Percentiles rank a stretch among this genome's conserved stretches.
phyloP scores from a whole-genome alignment of 805 yeast species.

The Lachancea fermentati region DNA sequence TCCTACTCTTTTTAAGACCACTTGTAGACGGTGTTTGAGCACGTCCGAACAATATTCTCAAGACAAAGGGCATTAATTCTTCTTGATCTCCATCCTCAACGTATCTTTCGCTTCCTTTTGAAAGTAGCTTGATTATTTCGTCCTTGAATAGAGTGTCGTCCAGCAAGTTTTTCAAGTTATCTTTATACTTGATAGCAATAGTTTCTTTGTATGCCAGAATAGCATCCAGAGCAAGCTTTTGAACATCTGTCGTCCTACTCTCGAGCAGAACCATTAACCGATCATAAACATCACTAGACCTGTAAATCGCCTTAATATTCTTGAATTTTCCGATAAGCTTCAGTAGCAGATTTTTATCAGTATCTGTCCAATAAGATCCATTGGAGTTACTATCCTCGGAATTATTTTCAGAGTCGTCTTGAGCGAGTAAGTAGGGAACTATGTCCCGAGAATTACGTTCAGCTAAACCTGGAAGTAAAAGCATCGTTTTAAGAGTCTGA shows the following conservation, averaged over 20 bases:
- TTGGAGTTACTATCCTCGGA: constrained; percentile 2
- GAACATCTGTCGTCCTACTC: constrained; percentile 55
- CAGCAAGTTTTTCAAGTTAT: constrained; percentile 63
- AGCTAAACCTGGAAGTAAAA: constrained; percentile 57
- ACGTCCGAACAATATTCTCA: constrained; percentile 80
- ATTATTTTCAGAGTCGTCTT: constrained; percentile 16
- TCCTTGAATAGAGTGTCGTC: constrained; percentile 85
- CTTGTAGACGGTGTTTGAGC: constrained; percentile 65
- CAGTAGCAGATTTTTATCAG: constrained; percentile 54
- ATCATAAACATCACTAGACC: constrained; percentile 47
- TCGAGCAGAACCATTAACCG: constrained; percentile 54
- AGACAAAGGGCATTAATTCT: constrained; percentile 60
- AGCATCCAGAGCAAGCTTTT: constrained; percentile 66
- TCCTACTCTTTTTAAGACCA: constrained; percentile 67
- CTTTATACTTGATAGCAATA: constrained; percentile 60
- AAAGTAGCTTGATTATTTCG: constrained; percentile 62
- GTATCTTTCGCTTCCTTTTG: constrained; percentile 41
- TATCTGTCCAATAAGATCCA: constrained; percentile 38
- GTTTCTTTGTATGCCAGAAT: constrained; percentile 59
- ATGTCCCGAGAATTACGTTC: constrained; percentile 56
- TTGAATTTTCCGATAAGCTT: constrained; percentile 60
- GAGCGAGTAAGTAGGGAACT: constrained; percentile 50
- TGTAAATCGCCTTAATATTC: constrained; percentile 50
- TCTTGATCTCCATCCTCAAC: constrained; percentile 58
- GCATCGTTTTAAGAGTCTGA: constrained; percentile 53